These are phyloP conservation scores for Cenchrus fungigraminus DNA, from an alignment of 176 grass and related monocot genomes.

Conservation along the genomic window DNA sequence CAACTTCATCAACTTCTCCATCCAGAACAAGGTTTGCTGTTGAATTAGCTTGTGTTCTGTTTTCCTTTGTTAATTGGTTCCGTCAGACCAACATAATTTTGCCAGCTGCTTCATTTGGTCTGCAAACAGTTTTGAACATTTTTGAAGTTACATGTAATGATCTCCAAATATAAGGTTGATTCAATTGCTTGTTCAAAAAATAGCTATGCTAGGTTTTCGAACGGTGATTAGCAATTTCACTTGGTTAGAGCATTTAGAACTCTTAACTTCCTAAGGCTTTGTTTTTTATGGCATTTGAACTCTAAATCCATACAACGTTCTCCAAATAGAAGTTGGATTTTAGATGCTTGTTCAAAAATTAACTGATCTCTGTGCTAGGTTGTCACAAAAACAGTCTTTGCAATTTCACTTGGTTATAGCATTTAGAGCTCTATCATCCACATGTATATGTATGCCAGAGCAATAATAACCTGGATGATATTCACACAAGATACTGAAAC, in stretches of 20 bases:
- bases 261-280: too few species aligned
- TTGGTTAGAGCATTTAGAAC: not conserved
- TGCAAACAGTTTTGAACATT: not conserved
- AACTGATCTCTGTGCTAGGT: not conserved
- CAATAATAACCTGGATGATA: not conserved
- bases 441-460: not conserved
- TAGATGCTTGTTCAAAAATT: not conserved
- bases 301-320: not conserved
- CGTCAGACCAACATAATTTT: not conserved
- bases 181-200: not conserved
- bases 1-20: slow-evolving; percentile 99
- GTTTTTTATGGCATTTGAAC: too few species aligned
- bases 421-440: not conserved
- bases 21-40: slow-evolving; percentile 80
- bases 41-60: not conserved
- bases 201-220: not conserved
- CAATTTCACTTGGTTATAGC: not conserved
- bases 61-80: not conserved
- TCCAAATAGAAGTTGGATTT: not conserved
- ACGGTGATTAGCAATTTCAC: not conserved
- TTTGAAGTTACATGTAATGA: not conserved
- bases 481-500: slow-evolving; percentile 11
- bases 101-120: not conserved
- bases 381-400: not conserved
- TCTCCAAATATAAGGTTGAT: not conserved